phyloP scores from a whole-genome alignment of 2,329 filamentous ascomycete genomes.

The Ascochyta clinopodiicola region DNA sequence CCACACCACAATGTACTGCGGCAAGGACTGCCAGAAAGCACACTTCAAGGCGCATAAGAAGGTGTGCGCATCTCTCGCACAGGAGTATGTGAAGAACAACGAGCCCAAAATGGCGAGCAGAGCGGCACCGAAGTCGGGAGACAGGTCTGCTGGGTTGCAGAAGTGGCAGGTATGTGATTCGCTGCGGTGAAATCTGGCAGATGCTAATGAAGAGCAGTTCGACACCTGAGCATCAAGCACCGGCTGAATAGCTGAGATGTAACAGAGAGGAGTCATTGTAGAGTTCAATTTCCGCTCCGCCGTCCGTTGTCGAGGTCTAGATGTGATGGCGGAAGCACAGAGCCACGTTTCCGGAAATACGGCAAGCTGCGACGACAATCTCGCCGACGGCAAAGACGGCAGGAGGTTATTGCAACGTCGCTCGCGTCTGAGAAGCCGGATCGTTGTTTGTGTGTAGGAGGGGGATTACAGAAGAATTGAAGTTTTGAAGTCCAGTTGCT shows the following conservation, averaged over 20 bases:
- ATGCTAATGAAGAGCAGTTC: background rate
- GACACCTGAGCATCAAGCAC: constrained; percentile 8
- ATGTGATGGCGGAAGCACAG: constrained; percentile 9
- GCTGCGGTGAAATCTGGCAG: background rate
- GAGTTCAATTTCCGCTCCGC: constrained; percentile 1
- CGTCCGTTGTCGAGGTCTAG: background rate
- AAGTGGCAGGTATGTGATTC: constrained; percentile 48
- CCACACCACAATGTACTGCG: constrained; percentile 49
- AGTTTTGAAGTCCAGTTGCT: no score
- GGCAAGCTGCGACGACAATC: constrained; percentile 6
- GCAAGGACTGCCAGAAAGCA: constrained; percentile 51
- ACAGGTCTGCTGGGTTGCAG: constrained; percentile 45
- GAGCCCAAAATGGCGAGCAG: constrained; percentile 50
- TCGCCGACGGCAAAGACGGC: constrained; percentile 7
- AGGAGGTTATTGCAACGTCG: background rate
- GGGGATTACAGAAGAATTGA: no score
- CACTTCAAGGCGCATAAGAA: constrained; percentile 51
- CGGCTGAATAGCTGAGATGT: no score
- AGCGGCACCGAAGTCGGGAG: constrained; percentile 39
- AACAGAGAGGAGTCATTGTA: background rate
- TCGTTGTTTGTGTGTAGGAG: background rate
- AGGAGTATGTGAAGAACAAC: constrained; percentile 48
- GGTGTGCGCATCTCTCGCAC: constrained; percentile 46
- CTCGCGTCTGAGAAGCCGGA: background rate
- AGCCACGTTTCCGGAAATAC: constrained; percentile 5